Evolutionary conservation across 257 asterid genomes (phyloP).

Genomic region (Pogostemon cablin): DNA sequence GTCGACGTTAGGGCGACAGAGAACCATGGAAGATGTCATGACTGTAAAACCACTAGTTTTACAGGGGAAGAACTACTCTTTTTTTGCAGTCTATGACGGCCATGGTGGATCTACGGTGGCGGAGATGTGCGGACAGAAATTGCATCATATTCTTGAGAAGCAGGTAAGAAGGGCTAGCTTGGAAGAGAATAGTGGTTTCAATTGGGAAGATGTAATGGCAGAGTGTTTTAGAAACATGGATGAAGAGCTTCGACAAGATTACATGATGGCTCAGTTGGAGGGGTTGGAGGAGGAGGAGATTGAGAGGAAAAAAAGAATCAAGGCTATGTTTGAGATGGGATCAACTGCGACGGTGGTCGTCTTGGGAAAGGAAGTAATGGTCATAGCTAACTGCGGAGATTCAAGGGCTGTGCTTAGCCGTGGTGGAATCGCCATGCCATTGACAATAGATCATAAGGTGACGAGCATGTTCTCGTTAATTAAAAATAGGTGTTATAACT

Average conservation of each 20-base stretch:
- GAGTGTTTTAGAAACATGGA: constrained; percentile 48
- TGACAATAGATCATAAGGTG: constrained; percentile 60
- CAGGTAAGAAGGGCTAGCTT: constrained; percentile 27
- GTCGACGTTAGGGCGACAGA: constrained; percentile 60
- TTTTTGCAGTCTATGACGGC: constrained; percentile 61
- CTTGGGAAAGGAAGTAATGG: constrained; percentile 55
- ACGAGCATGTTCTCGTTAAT: background rate
- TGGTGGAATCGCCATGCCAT: constrained; percentile 44
- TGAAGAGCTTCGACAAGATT: constrained; percentile 34
- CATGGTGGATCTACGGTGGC: constrained; percentile 57
- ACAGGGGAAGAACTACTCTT: constrained; percentile 39
- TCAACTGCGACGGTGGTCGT: constrained; percentile 62
- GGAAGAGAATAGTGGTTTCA: constrained; percentile 2
- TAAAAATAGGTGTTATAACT: too few species aligned
- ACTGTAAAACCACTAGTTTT: constrained; percentile 38
- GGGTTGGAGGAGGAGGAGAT: too few species aligned
- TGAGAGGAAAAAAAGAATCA: background rate
- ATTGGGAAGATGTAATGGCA: constrained; percentile 51
- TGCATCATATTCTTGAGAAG: constrained; percentile 45
- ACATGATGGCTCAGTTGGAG: background rate
- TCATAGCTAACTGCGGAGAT: constrained; percentile 68
- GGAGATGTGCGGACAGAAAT: constrained; percentile 43
- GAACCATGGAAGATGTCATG: constrained; percentile 64
- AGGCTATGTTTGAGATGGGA: constrained; percentile 32
- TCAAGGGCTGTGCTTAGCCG: constrained; percentile 66